Conservation (phyloP, 2,329 filamentous ascomycete species). For the Colletotrichum costaricense region DNA sequence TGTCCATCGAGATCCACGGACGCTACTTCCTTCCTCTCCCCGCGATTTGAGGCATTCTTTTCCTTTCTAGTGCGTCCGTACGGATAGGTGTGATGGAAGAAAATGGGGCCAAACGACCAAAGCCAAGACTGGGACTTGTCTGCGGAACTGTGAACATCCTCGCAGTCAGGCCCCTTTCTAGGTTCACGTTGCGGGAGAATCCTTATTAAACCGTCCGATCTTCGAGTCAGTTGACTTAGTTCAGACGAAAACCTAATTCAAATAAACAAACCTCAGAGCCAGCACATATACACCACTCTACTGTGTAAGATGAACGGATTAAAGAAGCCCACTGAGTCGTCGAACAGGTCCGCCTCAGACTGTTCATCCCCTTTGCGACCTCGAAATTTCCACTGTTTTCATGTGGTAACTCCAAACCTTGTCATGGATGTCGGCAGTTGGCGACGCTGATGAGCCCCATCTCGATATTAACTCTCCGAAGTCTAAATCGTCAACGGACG, state of each 20-base stretch:
- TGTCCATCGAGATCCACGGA: not conserved
- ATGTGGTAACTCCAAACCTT: constrained; percentile 11
- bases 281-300: not conserved
- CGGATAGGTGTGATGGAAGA: not conserved
- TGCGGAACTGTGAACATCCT: not conserved
- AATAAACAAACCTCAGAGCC: not conserved
- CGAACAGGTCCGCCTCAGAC: constrained; percentile 7
- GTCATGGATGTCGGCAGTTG: constrained; percentile 22
- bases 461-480: constrained; percentile 19
- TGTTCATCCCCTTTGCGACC: constrained; percentile 8
- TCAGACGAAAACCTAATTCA: constrained; percentile 1
- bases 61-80: not conserved
- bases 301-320: not conserved
- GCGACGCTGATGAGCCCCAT: constrained; percentile 2
- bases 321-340: not conserved
- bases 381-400: constrained; percentile 4
- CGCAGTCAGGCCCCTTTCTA: not conserved
- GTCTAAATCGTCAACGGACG: constrained; percentile 8
- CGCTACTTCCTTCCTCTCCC: not conserved
- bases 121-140: not conserved
- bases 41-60: not conserved
- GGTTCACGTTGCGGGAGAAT: not conserved
- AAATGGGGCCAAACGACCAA: not conserved
- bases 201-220: constrained; percentile 12
- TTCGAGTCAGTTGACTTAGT: constrained; percentile 31